phyloP scores from a whole-genome alignment of 2,329 filamentous ascomycete genomes.

The Alternaria atra region DNA sequence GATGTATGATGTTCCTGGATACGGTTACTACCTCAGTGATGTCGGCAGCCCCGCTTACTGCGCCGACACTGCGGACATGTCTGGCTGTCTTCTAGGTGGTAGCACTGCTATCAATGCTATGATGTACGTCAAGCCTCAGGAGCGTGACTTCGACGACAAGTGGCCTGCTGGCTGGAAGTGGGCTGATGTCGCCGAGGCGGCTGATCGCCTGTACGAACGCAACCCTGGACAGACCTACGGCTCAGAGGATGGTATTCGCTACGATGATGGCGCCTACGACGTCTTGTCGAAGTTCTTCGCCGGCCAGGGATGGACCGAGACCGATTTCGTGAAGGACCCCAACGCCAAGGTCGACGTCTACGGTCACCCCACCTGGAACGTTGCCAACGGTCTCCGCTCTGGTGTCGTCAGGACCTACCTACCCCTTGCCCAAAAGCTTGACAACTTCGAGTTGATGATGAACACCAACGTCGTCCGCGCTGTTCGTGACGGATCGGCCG shows the following conservation, averaged over 20 bases:
- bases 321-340: slow-evolving; percentile 68
- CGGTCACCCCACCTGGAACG: slow-evolving; percentile 72
- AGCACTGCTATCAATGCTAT: slow-evolving; percentile 68
- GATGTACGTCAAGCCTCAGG: slow-evolving; percentile 48
- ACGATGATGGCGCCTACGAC: slow-evolving; percentile 70
- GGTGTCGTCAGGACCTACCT: slow-evolving; percentile 77
- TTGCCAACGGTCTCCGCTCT: slow-evolving; percentile 69
- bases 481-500: slow-evolving; percentile 66
- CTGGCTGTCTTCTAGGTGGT: slow-evolving; percentile 74
- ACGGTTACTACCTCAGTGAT: slow-evolving; percentile 46
- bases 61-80: slow-evolving; percentile 74
- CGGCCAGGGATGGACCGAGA: slow-evolving; percentile 68
- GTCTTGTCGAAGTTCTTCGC: slow-evolving; percentile 69
- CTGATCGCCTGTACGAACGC: slow-evolving; percentile 71
- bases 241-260: slow-evolving; percentile 70
- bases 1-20: slow-evolving; percentile 51
- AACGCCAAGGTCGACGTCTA: slow-evolving; percentile 68
- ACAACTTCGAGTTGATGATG: slow-evolving; percentile 73
- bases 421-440: slow-evolving; percentile 64
- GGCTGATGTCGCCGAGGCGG: slow-evolving; percentile 66
- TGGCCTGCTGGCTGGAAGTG: slow-evolving; percentile 77
- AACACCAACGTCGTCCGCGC: slow-evolving; percentile 72
- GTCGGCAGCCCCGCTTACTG: slow-evolving; percentile 55
- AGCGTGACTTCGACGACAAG: slow-evolving; percentile 73
- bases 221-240: slow-evolving; percentile 74